Conservation (phyloP, 495 filamentous ascomycete genomes). For the Neurospora hispaniola region DNA sequence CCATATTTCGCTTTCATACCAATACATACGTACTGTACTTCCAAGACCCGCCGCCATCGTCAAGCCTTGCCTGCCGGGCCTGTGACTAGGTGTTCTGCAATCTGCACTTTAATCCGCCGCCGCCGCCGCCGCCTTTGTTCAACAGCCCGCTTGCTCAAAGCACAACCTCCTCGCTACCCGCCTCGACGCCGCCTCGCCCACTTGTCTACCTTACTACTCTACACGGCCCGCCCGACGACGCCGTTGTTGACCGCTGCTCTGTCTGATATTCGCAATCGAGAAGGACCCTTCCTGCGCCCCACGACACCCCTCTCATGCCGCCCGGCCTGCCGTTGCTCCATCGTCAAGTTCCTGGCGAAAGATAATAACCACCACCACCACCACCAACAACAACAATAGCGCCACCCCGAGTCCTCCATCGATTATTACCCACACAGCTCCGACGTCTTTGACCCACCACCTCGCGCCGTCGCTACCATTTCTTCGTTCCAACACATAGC, state of each 20-base stretch:
- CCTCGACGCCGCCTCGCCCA: background rate
- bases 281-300: background rate
- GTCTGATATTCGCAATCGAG: background rate
- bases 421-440: background rate
- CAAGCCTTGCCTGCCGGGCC: background rate
- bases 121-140: background rate
- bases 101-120: background rate
- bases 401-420: background rate
- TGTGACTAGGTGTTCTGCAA: background rate
- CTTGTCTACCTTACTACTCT: background rate
- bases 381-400: background rate
- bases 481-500: background rate
- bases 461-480: background rate
- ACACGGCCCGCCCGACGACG: background rate
- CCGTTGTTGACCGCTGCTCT: background rate
- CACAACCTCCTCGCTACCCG: background rate
- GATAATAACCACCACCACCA: background rate
- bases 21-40: background rate
- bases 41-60: background rate
- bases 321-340: constrained; percentile 11
- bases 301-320: constrained; percentile 15
- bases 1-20: background rate
- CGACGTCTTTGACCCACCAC: background rate
- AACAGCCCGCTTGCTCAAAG: background rate
- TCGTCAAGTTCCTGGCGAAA: constrained; percentile 10